Base-by-base conservation (phyloP, 179 eudicot species). In the Nepenthes alata region DNA sequence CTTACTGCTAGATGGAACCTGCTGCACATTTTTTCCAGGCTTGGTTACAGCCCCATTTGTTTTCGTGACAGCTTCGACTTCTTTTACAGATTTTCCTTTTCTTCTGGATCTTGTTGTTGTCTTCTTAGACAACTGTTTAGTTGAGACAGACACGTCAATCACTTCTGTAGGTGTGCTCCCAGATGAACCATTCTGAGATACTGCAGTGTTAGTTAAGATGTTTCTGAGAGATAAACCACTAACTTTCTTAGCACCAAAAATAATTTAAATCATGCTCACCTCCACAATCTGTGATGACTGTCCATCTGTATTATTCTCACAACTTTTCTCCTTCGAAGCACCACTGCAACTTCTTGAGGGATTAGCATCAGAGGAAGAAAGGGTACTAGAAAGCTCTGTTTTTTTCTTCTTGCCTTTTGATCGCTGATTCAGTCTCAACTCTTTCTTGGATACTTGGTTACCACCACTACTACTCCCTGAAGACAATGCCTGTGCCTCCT, bases 331-430 rank as follows among this genome's bases (percentile, higher is more conserved):
- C 63, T 13, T 37, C 57, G 79, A 59, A 49, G 35, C 71, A 11
- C 11, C 75, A 39, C 53, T 70, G 34, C 74, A 65, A 66, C 44
- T 63, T 60, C 64, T 72, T 39, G 72, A 55, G 49, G 37, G 53
- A 61, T 53, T 75, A 67, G 59, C 66, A 55, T 62, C 77, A 70
- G 78, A 57, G 68, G 83, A 50, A 37, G 79, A 64, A 57, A 57
- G 44, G 53, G 71, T 13, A 11, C 56, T 78, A 51, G 81, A 57
- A 50, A 61, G 55, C 70, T 74, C 75, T 34, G 68, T 72, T 55
- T 75, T 81, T 58, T 69, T 76, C 72, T 71, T 83, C 64, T 80
- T 83, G 74, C 61, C 83, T 69, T 70, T 64, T 7, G 88, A 60
- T 60, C 56, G 75, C 71, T 57, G 75, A 72, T 81, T 80, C 38